Percentiles rank a stretch among this genome's conserved stretches.
Evolutionary conservation across 1,139 yeast genomes (phyloP).

Genomic region (Kodamaea derodonti): DNA sequence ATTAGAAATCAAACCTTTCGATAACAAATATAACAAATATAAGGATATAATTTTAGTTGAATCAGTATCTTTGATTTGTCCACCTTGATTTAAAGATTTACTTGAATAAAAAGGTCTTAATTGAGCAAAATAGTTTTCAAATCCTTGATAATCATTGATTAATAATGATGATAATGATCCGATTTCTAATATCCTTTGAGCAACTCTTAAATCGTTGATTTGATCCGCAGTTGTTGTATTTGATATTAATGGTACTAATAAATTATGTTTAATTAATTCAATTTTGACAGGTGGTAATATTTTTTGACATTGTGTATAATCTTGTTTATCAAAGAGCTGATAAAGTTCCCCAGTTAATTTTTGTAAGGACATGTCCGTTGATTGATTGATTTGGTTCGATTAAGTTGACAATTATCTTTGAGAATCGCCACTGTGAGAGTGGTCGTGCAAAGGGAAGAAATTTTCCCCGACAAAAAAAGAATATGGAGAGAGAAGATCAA

Average conservation of each 20-base stretch:
- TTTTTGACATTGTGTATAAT: conserved; percentile 58
- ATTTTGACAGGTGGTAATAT: conserved; percentile 71
- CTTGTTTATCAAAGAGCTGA: conserved; percentile 54
- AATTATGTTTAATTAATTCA: conserved; percentile 70
- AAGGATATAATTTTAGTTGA: conserved; percentile 76
- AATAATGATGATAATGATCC: conserved; percentile 80
- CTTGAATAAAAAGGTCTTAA: conserved; percentile 69
- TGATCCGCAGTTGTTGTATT: conserved; percentile 37
- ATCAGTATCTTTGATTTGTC: conserved; percentile 44
- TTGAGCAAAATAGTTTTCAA: conserved; percentile 71
- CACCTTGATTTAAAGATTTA: conserved; percentile 47
- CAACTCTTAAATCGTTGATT: conserved; percentile 68
- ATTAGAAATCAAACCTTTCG: conserved; percentile 80
- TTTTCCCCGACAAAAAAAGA: no score
- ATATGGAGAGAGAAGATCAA: no score
- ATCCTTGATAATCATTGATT: conserved; percentile 55
- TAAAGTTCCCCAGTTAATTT: conserved; percentile 65
- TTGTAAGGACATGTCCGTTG: conserved; percentile 37
- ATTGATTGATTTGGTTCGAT: background rate
- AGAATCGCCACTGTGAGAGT: no score
- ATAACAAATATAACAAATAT: conserved; percentile 68
- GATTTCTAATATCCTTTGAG: conserved; percentile 79
- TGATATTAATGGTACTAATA: conserved; percentile 64
- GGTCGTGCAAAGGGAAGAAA: no score
- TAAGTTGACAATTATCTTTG: no score